Conservation (phyloP, 208 protist species). For the Acanthamoeba castellanii region DNA sequence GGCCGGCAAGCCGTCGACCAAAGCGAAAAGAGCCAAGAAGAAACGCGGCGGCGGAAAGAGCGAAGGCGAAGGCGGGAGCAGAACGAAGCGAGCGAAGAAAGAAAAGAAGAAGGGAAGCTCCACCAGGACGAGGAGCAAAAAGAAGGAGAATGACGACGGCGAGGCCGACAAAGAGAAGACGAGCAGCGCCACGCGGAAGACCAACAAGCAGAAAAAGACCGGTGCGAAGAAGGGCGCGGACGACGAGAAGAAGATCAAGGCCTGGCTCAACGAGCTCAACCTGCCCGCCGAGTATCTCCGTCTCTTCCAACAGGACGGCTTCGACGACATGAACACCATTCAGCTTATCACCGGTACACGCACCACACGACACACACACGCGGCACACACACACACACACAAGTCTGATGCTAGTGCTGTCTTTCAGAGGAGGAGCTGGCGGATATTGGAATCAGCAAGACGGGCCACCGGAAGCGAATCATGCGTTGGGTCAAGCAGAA, state of each 20-base stretch:
- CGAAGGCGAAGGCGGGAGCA: not conserved
- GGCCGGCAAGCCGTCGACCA: not conserved
- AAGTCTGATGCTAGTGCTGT: not conserved
- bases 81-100: not conserved
- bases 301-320: constrained; percentile 39
- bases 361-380: no score
- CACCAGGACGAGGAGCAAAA: not conserved
- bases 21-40: not conserved
- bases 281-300: constrained; percentile 4
- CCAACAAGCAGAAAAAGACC: not conserved
- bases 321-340: constrained; percentile 63
- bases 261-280: not conserved
- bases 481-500: constrained; percentile 40
- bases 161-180: not conserved
- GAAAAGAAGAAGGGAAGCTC: not conserved
- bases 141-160: not conserved
- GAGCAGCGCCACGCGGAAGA: not conserved
- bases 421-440: constrained; percentile 35
- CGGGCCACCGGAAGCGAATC: constrained; percentile 51
- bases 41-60: not conserved
- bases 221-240: not conserved
- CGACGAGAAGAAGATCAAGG: not conserved
- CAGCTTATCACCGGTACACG: constrained; percentile 55
- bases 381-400: not conserved
- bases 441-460: constrained; percentile 50